Evolutionary conservation across 2,329 filamentous ascomycete genomes (phyloP), one percentile per base, ranked within the genome.

Genomic region (Botrytis sinoallii): DNA sequence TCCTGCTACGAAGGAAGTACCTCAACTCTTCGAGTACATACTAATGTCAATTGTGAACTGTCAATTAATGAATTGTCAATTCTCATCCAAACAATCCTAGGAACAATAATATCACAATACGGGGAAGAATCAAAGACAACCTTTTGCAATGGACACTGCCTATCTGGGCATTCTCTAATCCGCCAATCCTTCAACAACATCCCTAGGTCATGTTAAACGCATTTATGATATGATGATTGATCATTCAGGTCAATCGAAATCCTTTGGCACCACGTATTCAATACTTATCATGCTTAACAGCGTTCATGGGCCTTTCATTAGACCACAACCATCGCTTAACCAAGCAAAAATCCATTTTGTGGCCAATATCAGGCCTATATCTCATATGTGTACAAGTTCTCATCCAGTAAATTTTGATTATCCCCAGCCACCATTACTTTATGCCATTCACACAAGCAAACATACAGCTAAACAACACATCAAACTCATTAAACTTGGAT

Each of bases 231-330:
- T n/a, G 48, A 55, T 55, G 12, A n/a, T 55, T 55, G 48, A 55
- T n/a, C 35, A 40, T 55, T 22, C 42, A 44, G 48, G 38, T 42
- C 48, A 57, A 42, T 42, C 35, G n/a, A 57, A n/a, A 42, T 57
- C 66, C 48, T 68, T 18, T 42, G 66, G 66, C 48, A 57, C 66
- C 66, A 68, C 66, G 66, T 57, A 68, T 68, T 55, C 66, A 68
- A 57, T 68, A 57, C 52, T 57, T 57, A 29, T 57, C n/a, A 57
- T 57, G 52, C 52, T 42, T 57, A 32, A 42, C 66, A 68, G 48
- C 66, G 35, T 68, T 68, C 48, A 57, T 57, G 29, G 48, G 66
- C 66, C 48, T 42, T n/a, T 57, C 48, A 14, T 57, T 57, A 57
- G 48, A 42, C 48, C 35, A 57, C 66, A 68, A 57, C 66, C 42